These are phyloP conservation scores for Pyrenophora tritici-repentis DNA, from an alignment of 2,329 filamentous ascomycete species.

Conservation along the genomic window DNA sequence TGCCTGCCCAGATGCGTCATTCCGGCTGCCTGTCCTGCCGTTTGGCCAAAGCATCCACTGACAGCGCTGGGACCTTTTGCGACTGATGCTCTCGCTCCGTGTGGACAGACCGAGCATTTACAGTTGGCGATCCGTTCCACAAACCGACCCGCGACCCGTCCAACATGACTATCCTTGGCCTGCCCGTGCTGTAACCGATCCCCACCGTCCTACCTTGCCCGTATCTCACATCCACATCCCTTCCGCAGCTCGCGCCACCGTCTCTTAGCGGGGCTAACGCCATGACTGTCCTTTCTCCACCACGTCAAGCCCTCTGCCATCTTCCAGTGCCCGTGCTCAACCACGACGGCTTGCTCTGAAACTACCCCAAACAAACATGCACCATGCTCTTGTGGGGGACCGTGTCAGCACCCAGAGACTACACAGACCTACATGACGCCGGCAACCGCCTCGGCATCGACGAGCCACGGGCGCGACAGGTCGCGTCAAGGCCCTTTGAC, in stretches of 20 bases:
- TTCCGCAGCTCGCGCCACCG: constrained; percentile 42
- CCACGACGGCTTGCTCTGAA: constrained; percentile 10
- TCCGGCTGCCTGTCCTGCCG: constrained; percentile 26
- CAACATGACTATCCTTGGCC: constrained; percentile 30
- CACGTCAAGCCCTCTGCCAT: constrained; percentile 13
- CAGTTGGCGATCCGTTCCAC: constrained; percentile 43
- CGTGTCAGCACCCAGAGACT: background rate
- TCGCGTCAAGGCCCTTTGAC: constrained; percentile 21
- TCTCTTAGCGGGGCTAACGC: constrained; percentile 37
- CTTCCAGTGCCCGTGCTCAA: constrained; percentile 8
- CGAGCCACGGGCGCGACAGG: background rate
- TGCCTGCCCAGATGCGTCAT: constrained; percentile 24
- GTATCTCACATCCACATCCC: constrained; percentile 46
- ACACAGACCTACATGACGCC: background rate
- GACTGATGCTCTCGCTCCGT: constrained; percentile 15
- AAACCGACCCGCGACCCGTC: constrained; percentile 40
- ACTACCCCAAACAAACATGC: constrained; percentile 3
- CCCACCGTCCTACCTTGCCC: constrained; percentile 39
- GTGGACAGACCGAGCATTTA: constrained; percentile 22
- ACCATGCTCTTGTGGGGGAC: background rate
- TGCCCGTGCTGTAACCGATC: constrained; percentile 43
- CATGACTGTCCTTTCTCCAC: constrained; percentile 31
- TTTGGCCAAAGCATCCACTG: constrained; percentile 24
- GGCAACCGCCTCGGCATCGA: constrained; percentile 7
- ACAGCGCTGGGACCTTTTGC: constrained; percentile 13